A percentile compares a stretch with the other conserved stretches of the same genome.
phyloP scores from a whole-genome alignment of 345 rosid genomes.

The Gossypium bickii region DNA sequence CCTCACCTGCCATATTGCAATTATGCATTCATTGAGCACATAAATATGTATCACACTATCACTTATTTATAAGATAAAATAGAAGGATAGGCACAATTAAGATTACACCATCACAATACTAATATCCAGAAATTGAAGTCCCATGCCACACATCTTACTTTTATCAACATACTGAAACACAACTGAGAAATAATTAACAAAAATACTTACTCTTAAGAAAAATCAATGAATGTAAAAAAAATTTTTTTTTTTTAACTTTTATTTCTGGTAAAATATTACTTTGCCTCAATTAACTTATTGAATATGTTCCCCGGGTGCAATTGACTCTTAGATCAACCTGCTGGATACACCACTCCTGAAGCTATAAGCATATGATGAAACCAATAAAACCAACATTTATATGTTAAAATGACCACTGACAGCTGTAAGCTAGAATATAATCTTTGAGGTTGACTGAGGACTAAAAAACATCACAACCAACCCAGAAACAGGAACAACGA shows the following conservation, averaged over 20 bases:
- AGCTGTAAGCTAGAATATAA: background rate
- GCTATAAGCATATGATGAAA: background rate
- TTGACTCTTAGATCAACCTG: background rate
- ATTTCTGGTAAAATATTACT: background rate
- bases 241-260: background rate
- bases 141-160: background rate
- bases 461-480: background rate
- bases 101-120: background rate
- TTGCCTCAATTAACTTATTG: background rate
- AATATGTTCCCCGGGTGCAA: background rate
- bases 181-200: background rate
- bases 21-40: background rate
- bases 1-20: conserved; percentile 41
- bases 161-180: background rate
- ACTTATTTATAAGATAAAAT: background rate
- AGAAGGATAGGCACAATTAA: background rate
- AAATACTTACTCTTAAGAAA: background rate
- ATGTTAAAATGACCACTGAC: background rate
- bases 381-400: background rate
- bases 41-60: background rate
- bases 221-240: background rate
- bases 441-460: background rate
- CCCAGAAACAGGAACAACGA: background rate
- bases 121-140: background rate
- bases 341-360: background rate